phyloP scores from a whole-genome alignment of 768 basidiomycete genomes.

The Suillus luteus region DNA sequence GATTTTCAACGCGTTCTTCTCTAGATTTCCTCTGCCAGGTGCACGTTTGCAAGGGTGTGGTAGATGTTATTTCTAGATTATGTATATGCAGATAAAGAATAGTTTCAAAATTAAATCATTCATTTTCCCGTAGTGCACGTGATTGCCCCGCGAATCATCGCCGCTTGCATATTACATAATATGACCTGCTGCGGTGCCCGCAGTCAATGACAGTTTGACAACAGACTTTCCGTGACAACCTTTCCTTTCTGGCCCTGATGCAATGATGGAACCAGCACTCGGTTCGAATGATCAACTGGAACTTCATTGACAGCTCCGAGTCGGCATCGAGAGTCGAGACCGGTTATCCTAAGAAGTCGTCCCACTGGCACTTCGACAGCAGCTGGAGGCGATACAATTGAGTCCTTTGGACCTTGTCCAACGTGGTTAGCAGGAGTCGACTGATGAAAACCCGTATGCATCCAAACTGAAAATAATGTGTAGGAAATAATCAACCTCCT shows the following conservation, averaged over 20 bases:
- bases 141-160: neutral
- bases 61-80: neutral
- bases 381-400: neutral
- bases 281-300: neutral
- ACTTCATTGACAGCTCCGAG: neutral
- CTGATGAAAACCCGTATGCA: too few species aligned
- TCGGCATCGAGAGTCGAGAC: neutral
- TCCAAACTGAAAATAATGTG: neutral
- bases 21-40: neutral
- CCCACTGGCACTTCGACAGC: neutral
- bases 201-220: neutral
- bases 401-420: neutral
- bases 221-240: neutral
- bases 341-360: neutral
- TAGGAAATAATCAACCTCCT: neutral
- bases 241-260: neutral
- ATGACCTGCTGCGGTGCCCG: neutral
- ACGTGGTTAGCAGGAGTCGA: too few species aligned
- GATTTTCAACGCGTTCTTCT: neutral
- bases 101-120: neutral
- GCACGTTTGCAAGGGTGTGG: neutral
- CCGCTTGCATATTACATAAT: neutral
- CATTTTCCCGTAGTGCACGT: neutral
- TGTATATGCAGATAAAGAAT: neutral
- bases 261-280: neutral